Base-by-base conservation (phyloP, 192 early-diverging fungal species). In the Mortierella hygrophila region DNA sequence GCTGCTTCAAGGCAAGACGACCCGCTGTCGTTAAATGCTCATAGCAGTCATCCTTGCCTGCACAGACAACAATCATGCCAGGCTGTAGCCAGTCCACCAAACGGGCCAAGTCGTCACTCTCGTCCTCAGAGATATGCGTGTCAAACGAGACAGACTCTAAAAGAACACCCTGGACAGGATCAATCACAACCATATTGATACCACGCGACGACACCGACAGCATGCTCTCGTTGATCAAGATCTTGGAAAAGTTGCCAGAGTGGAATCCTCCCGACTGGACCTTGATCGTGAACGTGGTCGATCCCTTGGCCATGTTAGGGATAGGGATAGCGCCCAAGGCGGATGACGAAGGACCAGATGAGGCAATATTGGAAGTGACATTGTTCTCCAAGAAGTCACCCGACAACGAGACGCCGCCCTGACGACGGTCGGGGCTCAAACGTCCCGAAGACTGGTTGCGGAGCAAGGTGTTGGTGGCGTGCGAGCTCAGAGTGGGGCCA, bases 111-210 rank as follows among this genome's bases (percentile, higher is more conserved):
- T 95, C 93, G 20, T 94, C 93, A 23, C 88, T 85, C 78, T 93
- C 93, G 44, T 88, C 90, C 20, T 80, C 86, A 38, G 92, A 91
- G 52, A 94, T 91, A 82, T 95, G 93, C 0, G 94, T 95, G 77
- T 97, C 96, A 87, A 95, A 97, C 8, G 92, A 89, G 6, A 91
- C 92, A 20, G 91, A 85, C 69, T 97, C 95, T 37, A 95, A 76
- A 29, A 97, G 80, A 15, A 91, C 84, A 4, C 93, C 93, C 21
- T 94, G 93, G 5, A 93, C 84, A 8, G 95, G 92, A 77, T 97
- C 96, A 57, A 97, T 86, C 6, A 94, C 92, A 40, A 93, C 91
- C n/a, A 97, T 89, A 81, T 96, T 95, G 54, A 97, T 82, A 38
- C 96, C 96, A 70, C 96, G 93, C 21, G 93, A 92, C 29, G 82